Evolutionary conservation across 1,284 basidiomycete genomes (phyloP).

Genomic region (Athelia sp.): DNA sequence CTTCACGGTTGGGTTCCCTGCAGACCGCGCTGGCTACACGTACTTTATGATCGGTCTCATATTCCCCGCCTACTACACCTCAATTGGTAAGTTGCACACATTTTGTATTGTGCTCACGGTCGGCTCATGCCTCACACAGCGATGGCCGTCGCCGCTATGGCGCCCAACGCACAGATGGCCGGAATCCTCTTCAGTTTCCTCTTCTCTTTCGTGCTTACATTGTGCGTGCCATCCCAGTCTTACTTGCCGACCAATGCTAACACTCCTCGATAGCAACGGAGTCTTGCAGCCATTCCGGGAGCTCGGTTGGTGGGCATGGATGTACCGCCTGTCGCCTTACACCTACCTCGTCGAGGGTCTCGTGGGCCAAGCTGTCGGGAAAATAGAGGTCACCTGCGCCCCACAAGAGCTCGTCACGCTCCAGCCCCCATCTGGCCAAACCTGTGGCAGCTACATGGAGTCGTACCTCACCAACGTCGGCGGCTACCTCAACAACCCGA

Average conservation of each 20-base stretch:
- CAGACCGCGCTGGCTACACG: slow-evolving; percentile 47
- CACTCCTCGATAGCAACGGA: slow-evolving; percentile 39
- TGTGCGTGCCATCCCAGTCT: slow-evolving; percentile 19
- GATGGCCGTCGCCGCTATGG: slow-evolving; percentile 62
- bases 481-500: slow-evolving; percentile 64
- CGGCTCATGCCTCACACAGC: slow-evolving; percentile 31
- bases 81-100: slow-evolving; percentile 25
- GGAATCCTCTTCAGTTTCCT: slow-evolving; percentile 61
- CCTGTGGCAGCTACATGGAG: slow-evolving; percentile 53
- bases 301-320: slow-evolving; percentile 81
- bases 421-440: slow-evolving; percentile 54
- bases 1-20: slow-evolving; percentile 49
- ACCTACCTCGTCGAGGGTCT: slow-evolving; percentile 62
- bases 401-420: slow-evolving; percentile 47
- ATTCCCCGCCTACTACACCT: slow-evolving; percentile 50
- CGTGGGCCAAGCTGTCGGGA: slow-evolving; percentile 46
- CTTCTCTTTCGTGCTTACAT: slow-evolving; percentile 66
- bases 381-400: slow-evolving; percentile 50
- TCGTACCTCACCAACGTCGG: slow-evolving; percentile 46
- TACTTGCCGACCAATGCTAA: not conserved
- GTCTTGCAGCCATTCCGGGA: slow-evolving; percentile 58
- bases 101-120: not conserved
- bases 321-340: slow-evolving; percentile 77
- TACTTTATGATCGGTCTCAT: slow-evolving; percentile 43
- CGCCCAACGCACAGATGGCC: slow-evolving; percentile 61